Evolutionary conservation across 306 rosid genomes (phyloP).

Genomic region (Senna tora): DNA sequence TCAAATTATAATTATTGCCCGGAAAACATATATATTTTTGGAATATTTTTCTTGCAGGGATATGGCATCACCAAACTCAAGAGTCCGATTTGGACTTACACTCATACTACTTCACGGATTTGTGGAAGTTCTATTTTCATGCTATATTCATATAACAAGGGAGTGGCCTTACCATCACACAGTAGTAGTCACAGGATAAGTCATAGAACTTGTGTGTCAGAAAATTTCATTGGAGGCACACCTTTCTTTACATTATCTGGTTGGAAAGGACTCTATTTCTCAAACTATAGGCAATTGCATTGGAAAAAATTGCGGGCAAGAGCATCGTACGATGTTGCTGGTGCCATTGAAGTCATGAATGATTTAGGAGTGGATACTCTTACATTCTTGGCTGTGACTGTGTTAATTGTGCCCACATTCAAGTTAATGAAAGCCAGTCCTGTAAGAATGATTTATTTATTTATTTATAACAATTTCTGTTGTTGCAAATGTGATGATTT

Average conservation of each 20-base stretch:
- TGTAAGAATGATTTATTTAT: neutral
- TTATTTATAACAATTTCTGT: neutral
- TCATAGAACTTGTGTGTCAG: slow-evolving; percentile 38
- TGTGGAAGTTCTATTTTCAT: slow-evolving; percentile 49
- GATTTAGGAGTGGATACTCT: slow-evolving; percentile 78
- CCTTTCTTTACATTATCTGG: slow-evolving; percentile 34
- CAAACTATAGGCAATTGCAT: slow-evolving; percentile 40
- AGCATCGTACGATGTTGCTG: slow-evolving; percentile 75
- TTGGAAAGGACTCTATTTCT: slow-evolving; percentile 43
- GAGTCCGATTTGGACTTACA: slow-evolving; percentile 35
- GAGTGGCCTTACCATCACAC: slow-evolving; percentile 39
- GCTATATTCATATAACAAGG: slow-evolving; percentile 46
- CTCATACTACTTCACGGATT: slow-evolving; percentile 31
- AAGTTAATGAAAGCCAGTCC: slow-evolving; percentile 53
- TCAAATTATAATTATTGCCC: neutral
- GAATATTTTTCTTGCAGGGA: slow-evolving; percentile 50
- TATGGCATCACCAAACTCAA: slow-evolving; percentile 45
- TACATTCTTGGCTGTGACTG: slow-evolving; percentile 66
- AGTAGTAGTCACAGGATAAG: slow-evolving; percentile 39
- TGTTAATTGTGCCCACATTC: slow-evolving; percentile 69
- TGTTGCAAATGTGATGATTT: neutral
- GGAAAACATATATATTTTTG: slow-evolving; percentile 24
- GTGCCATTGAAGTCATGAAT: slow-evolving; percentile 64
- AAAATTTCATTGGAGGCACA: slow-evolving; percentile 26
- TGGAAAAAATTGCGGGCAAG: slow-evolving; percentile 44